A percentile compares a stretch with the other conserved stretches of the same genome.
phyloP scores from a whole-genome alignment of 768 basidiomycete species.

The Termitomyces sp. region DNA sequence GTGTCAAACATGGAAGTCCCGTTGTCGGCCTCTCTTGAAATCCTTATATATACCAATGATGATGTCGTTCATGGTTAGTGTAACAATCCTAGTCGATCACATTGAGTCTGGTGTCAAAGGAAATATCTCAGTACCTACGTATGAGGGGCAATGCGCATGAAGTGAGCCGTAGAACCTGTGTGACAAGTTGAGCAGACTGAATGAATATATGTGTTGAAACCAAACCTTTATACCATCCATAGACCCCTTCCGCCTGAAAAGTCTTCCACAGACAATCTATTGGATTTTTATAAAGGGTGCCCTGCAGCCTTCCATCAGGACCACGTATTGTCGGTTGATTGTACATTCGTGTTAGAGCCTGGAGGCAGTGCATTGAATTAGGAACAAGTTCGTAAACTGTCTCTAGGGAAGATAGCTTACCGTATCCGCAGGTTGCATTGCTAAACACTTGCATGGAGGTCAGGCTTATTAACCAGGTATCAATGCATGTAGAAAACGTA shows the following conservation, averaged over 20 bases:
- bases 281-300: conserved; percentile 84
- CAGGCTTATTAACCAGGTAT: neutral
- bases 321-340: conserved; percentile 83
- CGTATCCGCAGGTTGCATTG: conserved; percentile 95
- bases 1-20: conserved; percentile 22
- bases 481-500: conserved; percentile 35
- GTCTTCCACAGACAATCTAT: conserved; percentile 99
- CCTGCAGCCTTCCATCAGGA: conserved; percentile 69
- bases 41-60: conserved; percentile 68
- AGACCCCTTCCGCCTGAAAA: conserved; percentile 80
- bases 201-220: neutral
- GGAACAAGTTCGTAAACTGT: conserved; percentile 1
- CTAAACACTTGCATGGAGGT: conserved; percentile 54
- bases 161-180: conserved; percentile 88
- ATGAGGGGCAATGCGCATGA: conserved; percentile 88
- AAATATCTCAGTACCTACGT: conserved; percentile 50
- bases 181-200: neutral
- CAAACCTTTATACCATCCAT: conserved; percentile 94
- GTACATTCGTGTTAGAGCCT: conserved; percentile 93
- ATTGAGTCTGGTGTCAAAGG: neutral
- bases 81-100: conserved; percentile 63
- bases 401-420: conserved; percentile 26
- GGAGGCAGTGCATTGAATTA: neutral
- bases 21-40: conserved; percentile 24
- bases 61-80: conserved; percentile 84